Evolutionary conservation across 139 green algal species (phyloP).

Genomic region (Picochlorum costavermella): DNA sequence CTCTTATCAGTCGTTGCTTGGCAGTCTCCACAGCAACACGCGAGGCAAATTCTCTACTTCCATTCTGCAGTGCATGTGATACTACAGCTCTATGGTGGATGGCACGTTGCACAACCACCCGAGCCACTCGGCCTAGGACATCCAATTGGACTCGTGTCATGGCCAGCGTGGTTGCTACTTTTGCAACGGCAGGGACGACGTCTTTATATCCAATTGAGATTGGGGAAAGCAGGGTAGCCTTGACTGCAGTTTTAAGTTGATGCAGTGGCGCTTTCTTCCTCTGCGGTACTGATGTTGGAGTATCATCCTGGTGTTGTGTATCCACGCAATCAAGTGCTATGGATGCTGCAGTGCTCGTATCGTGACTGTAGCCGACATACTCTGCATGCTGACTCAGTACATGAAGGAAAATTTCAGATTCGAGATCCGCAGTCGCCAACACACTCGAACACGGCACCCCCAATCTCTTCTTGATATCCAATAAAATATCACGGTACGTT

Average conservation of each 20-base stretch:
- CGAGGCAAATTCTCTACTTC: neutral
- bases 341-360: too few species aligned
- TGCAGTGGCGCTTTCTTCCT: neutral
- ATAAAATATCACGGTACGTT: conserved; percentile 56
- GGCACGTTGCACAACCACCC: conserved; percentile 43
- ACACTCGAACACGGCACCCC: conserved; percentile 31
- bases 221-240: conserved; percentile 34
- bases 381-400: conserved; percentile 44
- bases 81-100: conserved; percentile 23
- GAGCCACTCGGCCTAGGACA: conserved; percentile 43
- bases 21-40: conserved; percentile 36
- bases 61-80: neutral
- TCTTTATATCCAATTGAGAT: conserved; percentile 54
- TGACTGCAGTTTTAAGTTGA: too few species aligned
- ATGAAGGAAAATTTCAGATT: conserved; percentile 79
- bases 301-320: neutral
- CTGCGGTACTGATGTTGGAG: conserved; percentile 20
- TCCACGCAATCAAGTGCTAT: too few species aligned
- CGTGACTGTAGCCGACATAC: conserved; percentile 11
- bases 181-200: conserved; percentile 46
- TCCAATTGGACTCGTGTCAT: conserved; percentile 22
- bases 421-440: conserved; percentile 61
- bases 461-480: conserved; percentile 53
- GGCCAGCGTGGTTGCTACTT: conserved; percentile 53
- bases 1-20: conserved; percentile 35